phyloP scores from a whole-genome alignment of 305 asterid species.

The Vinca major region DNA sequence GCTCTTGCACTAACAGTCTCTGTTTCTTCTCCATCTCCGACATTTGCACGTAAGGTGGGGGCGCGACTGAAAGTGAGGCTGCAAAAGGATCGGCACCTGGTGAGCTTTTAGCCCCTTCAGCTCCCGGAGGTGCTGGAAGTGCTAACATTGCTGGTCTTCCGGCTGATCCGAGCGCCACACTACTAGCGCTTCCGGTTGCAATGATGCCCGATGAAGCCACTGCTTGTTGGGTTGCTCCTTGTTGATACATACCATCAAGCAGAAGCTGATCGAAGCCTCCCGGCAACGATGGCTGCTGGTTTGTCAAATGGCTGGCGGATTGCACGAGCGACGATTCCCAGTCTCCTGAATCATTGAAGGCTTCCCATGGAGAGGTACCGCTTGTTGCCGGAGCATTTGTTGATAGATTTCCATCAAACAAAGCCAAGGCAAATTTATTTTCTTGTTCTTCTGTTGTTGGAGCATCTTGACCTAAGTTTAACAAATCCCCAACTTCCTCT shows the following conservation, averaged over 20 bases:
- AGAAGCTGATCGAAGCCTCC: constrained; percentile 53
- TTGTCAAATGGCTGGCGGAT: constrained; percentile 59
- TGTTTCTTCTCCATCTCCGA: constrained; percentile 89
- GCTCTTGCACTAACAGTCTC: constrained; percentile 57
- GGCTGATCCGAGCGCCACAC: constrained; percentile 73
- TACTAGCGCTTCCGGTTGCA: constrained; percentile 78
- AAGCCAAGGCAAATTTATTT: constrained; percentile 61
- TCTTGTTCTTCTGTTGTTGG: constrained; percentile 50
- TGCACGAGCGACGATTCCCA: constrained; percentile 78
- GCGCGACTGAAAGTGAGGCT: constrained; percentile 61
- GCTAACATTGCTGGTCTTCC: constrained; percentile 79
- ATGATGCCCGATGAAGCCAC: constrained; percentile 49
- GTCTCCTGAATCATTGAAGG: constrained; percentile 60
- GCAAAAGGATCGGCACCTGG: constrained; percentile 51
- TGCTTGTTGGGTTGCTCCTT: constrained; percentile 47
- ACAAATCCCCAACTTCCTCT: constrained; percentile 54
- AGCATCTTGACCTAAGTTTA: constrained; percentile 58
- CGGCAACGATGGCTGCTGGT: constrained; percentile 52
- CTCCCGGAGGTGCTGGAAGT: constrained; percentile 67
- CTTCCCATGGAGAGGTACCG: constrained; percentile 60
- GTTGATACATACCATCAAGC: constrained; percentile 87
- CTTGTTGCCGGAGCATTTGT: constrained; percentile 20
- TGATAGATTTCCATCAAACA: constrained; percentile 47
- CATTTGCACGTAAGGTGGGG: constrained; percentile 86
- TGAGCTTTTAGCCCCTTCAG: constrained; percentile 16